Conservation (phyloP, 1,284 basidiomycete species). For the Moesziomyces parantarcticus region DNA sequence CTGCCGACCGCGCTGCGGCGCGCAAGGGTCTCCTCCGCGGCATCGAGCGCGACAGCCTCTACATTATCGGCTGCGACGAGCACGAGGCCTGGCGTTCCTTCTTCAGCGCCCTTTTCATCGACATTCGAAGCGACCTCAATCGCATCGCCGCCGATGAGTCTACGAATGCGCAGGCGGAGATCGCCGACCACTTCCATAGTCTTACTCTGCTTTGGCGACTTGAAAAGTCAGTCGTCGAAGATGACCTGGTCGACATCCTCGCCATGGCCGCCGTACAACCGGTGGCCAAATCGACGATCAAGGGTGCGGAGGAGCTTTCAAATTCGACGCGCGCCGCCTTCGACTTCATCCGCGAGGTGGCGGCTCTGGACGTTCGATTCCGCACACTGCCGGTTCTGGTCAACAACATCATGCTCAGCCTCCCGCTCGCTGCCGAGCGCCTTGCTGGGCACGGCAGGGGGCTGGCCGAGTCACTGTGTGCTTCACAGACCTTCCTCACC, state of each 20-base stretch:
- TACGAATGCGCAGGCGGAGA: conserved; percentile 5
- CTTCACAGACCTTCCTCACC: conserved; percentile 34
- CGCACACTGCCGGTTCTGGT: conserved; percentile 32
- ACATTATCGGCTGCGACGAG: conserved; percentile 29
- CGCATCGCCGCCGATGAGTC: conserved; percentile 1
- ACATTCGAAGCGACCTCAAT: conserved; percentile 9
- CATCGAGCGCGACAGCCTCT: conserved; percentile 37
- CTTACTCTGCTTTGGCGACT: conserved; percentile 42
- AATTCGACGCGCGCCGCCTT: conserved; percentile 20
- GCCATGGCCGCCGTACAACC: conserved; percentile 21
- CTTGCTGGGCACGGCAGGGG: neutral
- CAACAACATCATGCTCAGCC: conserved; percentile 14
- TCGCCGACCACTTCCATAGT: conserved; percentile 19
- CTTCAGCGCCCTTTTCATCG: conserved; percentile 23
- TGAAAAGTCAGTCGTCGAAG: conserved; percentile 37
- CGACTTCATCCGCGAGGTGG: conserved; percentile 28
- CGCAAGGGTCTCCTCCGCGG: conserved; percentile 24
- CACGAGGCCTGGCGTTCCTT: conserved; percentile 40
- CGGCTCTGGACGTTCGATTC: conserved; percentile 23
- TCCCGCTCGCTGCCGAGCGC: conserved; percentile 13
- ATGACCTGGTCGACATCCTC: conserved; percentile 22
- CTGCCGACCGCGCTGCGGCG: conserved; percentile 14
- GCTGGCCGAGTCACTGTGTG: neutral
- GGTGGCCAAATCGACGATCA: conserved; percentile 18
- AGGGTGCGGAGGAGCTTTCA: conserved; percentile 15